Base-by-base conservation (phyloP, 768 basidiomycete species). In the Tylopilus felleus region DNA sequence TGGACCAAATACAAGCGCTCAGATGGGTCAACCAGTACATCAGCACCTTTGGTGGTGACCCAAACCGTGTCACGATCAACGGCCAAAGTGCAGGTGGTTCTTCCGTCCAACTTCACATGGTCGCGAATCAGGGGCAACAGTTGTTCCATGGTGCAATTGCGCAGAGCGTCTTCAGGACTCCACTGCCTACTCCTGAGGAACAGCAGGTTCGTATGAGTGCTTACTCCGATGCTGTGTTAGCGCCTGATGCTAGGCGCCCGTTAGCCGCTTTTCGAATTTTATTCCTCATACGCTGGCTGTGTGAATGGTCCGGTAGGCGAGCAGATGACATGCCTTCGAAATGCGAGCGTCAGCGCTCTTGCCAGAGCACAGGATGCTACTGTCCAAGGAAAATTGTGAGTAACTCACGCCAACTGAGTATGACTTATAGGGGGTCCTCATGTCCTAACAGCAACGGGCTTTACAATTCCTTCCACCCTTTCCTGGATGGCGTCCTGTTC, bases 11-110 rank as follows among this genome's bases (percentile, higher is more conserved):
- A 3, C 67, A 71, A 50, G 73, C 74, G 2, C 64, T 78, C 40
- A 56, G 51, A 51, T 78, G 75, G 74, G 69, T 77, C 8, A 60
- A 74, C 49, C 43, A 65, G 47, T 57, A 77, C 48, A 74, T 77
- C 44, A 38, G 45, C 22, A 66, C 69, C 1, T 79, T 76, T 42
- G 77, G 73, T 2, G 74, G 77, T 8, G 67, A 77, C 54, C 71
- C 72, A 2, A 53, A 39, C 17, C 61, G 61, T 16, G 73, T 79
- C 35, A 79, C 74, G 2, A 79, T 83, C 63, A 82, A 82, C 52
- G 85, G 85, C 1, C 71, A 87, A 60, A 83, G 83, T 56, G 82
- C 81, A 0, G 83, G 82, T 17, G 82, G 75, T 1, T 66, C 75
- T 25, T 81, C 79, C 0, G 77, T 84, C 4, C 80, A 81, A 61